Evolutionary conservation across 2,329 filamentous ascomycete species (phyloP), one percentile per base, ranked within the genome.

Genomic region (Scedosporium apiospermum): DNA sequence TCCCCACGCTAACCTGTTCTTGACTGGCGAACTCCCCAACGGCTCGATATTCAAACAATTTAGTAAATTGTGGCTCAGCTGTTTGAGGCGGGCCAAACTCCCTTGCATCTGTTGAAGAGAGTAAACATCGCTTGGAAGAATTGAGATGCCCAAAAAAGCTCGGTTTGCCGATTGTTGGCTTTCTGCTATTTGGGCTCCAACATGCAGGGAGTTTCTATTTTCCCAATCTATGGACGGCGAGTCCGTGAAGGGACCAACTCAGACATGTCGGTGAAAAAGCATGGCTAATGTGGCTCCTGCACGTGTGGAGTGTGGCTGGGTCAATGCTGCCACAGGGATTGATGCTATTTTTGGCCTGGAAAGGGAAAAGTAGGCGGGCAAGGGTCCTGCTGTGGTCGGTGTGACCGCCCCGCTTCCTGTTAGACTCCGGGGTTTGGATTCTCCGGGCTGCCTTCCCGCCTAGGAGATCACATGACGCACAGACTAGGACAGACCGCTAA

Each of bases 391-490:
- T 16, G 6, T 18, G 42, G 42, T 21, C 44, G 44, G 21, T 57
- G 60, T 34, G 34, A n/a, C 14, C 60, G n/a, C 44, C 34, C 34
- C 34, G 10, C 34, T 38, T 38, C 18, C 30, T 21, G 51, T 3
- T 41, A 10, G 30, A 18, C 38, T 38, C 41, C 57, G 42, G 34
- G 30, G 10, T 42, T 44, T 44, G 34, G 34, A 38, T 34, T 34
- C 30, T 34, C 30, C 30, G 30, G 27, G 30, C 30, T 34, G 30
- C 10, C 34, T 38, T 38, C 34, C 44, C 44, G 49, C 49, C 30
- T 3, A 30, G 21, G 6, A 34, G 38, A 23, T 62, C 60, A 62
- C 60, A 62, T 62, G 60, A 62, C 38, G 60, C 60, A 58, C 60
- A 51, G 58, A 49, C 51, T 10, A 6, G 55, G 21, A 42, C 38